Percentiles rank a stretch among this genome's conserved stretches.
Evolutionary conservation across 2,329 filamentous ascomycete genomes (phyloP).

Genomic region (Penicillium sp.): DNA sequence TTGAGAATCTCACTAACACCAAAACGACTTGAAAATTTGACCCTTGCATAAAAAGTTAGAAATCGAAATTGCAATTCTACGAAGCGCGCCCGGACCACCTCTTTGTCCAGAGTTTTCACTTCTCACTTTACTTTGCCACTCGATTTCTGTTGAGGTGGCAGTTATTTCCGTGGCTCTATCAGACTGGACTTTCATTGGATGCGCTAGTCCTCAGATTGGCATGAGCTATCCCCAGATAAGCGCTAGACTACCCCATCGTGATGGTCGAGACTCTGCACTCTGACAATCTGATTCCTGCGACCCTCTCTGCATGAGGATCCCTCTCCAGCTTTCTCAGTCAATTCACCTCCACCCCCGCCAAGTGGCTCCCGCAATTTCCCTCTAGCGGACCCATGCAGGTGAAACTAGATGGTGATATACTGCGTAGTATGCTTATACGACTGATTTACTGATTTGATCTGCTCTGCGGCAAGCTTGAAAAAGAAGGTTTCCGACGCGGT

Average conservation of each 20-base stretch:
- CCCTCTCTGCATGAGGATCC: neutral
- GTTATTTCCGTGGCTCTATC: constrained; percentile 1
- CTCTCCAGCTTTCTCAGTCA: neutral
- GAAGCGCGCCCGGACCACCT: constrained; percentile 12
- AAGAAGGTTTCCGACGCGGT: constrained; percentile 17
- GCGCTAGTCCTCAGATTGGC: constrained; percentile 4
- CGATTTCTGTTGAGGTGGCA: neutral
- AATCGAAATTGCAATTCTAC: neutral
- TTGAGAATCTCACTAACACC: constrained; percentile 12
- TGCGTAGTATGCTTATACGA: constrained; percentile 3
- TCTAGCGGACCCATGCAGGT: too few relatives aligned
- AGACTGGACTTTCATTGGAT: neutral
- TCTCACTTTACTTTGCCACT: too few relatives aligned
- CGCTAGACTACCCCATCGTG: neutral
- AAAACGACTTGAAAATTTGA: neutral
- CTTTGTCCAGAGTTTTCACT: constrained; percentile 15
- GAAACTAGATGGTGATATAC: neutral
- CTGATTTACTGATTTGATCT: neutral
- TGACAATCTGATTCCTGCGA: neutral
- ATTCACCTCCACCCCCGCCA: neutral
- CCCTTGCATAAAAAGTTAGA: neutral
- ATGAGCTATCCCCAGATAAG: neutral
- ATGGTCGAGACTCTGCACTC: constrained; percentile 1
- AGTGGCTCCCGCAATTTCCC: neutral
- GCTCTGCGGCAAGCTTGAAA: constrained; percentile 11